These are phyloP conservation scores for Trametes cubensis DNA, from an alignment of 768 basidiomycete species.

Conservation along the genomic window DNA sequence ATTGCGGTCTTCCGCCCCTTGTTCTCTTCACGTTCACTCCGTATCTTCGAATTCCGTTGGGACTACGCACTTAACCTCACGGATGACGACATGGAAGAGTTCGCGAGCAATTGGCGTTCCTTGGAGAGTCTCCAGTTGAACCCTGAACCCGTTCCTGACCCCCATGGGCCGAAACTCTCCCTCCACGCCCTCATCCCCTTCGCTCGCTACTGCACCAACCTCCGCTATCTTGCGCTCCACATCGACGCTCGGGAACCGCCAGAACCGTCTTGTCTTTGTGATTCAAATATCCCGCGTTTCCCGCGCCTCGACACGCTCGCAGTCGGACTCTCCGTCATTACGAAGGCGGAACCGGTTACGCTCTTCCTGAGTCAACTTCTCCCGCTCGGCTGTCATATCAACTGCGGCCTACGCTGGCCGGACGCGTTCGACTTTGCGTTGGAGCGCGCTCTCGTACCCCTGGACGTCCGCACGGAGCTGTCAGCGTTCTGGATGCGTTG, in stretches of 20 bases:
- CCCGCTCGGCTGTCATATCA: constrained; percentile 46
- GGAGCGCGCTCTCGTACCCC: constrained; percentile 29
- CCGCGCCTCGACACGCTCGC: constrained; percentile 39
- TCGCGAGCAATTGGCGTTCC: constrained; percentile 32
- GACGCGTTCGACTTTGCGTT: constrained; percentile 34
- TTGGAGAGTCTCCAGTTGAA: constrained; percentile 34
- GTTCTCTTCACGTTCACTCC: constrained; percentile 35
- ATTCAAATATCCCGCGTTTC: constrained; percentile 24
- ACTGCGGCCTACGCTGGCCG: constrained; percentile 56
- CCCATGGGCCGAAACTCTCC: constrained; percentile 33
- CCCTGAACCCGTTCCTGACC: constrained; percentile 32
- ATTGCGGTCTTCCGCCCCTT: constrained; percentile 43
- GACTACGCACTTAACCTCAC: constrained; percentile 34
- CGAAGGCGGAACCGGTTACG: constrained; percentile 47
- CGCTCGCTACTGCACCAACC: constrained; percentile 40
- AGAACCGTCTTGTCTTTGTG: constrained; percentile 6
- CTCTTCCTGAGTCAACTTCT: constrained; percentile 59
- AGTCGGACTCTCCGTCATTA: constrained; percentile 55
- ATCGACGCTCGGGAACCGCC: constrained; percentile 36
- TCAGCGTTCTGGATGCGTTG: constrained; percentile 30
- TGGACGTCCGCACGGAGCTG: constrained; percentile 25
- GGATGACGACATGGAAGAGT: constrained; percentile 32
- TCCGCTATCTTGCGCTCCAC: constrained; percentile 43
- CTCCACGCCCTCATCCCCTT: constrained; percentile 43
- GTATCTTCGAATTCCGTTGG: constrained; percentile 40